Base-by-base conservation (phyloP, 495 filamentous ascomycete genomes). In the Talaromyces liani region DNA sequence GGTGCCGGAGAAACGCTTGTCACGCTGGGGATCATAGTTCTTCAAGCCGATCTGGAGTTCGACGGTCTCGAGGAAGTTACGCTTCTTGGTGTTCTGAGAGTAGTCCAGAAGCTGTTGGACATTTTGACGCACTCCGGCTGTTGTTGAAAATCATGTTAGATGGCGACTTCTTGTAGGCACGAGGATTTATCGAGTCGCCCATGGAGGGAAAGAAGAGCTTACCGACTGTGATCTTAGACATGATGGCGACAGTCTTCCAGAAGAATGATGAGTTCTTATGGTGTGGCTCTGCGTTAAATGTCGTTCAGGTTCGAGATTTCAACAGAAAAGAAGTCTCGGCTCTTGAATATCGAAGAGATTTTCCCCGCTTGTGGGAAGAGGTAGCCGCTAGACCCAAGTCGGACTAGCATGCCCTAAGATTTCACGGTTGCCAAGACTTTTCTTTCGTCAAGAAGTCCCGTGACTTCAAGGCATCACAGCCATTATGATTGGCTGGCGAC, bases 1-100 rank as follows among this genome's bases (percentile, higher is more conserved):
- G 76, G 95, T 98, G 80, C 94, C 94, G 54, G 90, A 94, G 91
- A 98, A 98, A 93, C 94, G 94, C 92, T 98, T 98, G 84, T 98
- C 94, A 89, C 93, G 92, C 86, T 97, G 93, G 75, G 94, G 94
- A 75, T 98, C 94, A 85, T 98, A 98, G 90, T 98, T 98, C 90
- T 98, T 98, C 76, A 98, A 88, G 75, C 94, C 94, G 85, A 98
- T 97, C 81, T 98, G 93, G 74, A 98, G 91, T 74, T 84, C 80
- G 69, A 83, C 78, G 73, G 92, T 96, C 85, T 96, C 92, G 81
- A 97, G 87, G 86, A 98, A 98, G 87, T 98, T 98, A 66, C 94
- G 84, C 89, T 98, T 98, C 90, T 98, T 98, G 79, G 91, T 90
- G 77, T 97, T 91, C 73, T 84, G 88, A 80, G 91, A 93, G 87